Evolutionary conservation across 179 eudicot genomes (phyloP).

Genomic region (Sideroxylon spinosum): DNA sequence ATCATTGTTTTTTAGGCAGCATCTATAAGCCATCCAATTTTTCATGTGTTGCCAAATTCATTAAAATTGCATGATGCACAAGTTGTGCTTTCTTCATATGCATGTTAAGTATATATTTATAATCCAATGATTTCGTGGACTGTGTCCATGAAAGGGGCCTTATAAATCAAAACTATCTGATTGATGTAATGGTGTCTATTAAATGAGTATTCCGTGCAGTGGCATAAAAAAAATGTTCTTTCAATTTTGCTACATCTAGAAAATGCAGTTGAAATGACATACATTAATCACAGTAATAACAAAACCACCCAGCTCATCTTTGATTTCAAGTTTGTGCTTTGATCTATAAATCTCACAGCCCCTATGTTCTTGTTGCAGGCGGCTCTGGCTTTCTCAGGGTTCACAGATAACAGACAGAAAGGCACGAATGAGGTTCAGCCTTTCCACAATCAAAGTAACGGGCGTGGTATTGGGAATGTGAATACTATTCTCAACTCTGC

Average conservation of each 20-base stretch:
- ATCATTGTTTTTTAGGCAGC: no score
- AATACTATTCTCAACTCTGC: slow-evolving; percentile 18
- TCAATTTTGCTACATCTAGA: background rate
- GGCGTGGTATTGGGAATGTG: slow-evolving; percentile 20
- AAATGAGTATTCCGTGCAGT: background rate
- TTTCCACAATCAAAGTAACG: slow-evolving; percentile 25
- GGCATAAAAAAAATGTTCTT: background rate
- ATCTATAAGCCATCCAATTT: background rate
- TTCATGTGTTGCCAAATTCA: background rate
- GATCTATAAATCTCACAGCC: slow-evolving; percentile 8
- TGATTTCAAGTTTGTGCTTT: background rate
- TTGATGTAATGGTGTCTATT: background rate
- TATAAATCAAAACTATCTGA: background rate
- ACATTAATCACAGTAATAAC: background rate
- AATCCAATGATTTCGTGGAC: background rate
- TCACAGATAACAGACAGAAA: slow-evolving; percentile 17
- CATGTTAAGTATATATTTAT: background rate
- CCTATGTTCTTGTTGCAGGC: slow-evolving; percentile 18
- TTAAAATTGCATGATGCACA: background rate
- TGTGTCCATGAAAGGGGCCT: no score
- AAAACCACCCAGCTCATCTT: no score
- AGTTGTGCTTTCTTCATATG: background rate
- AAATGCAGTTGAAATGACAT: background rate
- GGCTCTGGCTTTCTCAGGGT: slow-evolving; percentile 19
- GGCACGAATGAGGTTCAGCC: slow-evolving; percentile 23